These are phyloP conservation scores for Logfia minima DNA, from an alignment of 129 eudicot genomes.

Conservation along the genomic window DNA sequence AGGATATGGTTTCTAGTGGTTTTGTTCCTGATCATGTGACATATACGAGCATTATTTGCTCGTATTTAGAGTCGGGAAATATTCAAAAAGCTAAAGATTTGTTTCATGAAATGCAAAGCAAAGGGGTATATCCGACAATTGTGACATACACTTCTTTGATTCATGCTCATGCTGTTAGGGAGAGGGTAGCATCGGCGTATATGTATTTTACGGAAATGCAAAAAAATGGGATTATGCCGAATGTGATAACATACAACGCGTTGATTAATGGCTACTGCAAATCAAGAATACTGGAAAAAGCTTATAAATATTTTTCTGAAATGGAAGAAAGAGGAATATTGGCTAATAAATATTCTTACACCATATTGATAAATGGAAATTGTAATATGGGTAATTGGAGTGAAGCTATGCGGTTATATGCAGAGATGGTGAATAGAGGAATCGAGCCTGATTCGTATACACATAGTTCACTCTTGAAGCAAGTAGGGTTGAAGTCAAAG, in stretches of 20 bases:
- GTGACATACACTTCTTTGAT: slow-evolving; percentile 63
- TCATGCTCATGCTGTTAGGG: slow-evolving; percentile 47
- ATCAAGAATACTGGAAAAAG: slow-evolving; percentile 43
- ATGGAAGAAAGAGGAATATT: slow-evolving; percentile 48
- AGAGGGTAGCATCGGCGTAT: slow-evolving; percentile 53
- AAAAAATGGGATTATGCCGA: slow-evolving; percentile 50
- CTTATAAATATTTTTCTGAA: slow-evolving; percentile 47
- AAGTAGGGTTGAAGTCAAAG: slow-evolving; percentile 40
- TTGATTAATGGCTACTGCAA: slow-evolving; percentile 60
- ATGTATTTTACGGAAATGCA: slow-evolving; percentile 56
- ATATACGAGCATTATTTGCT: slow-evolving; percentile 62
- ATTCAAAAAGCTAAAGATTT: slow-evolving; percentile 50
- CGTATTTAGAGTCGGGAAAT: slow-evolving; percentile 47
- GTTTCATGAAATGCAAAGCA: slow-evolving; percentile 50
- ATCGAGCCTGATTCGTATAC: slow-evolving; percentile 63
- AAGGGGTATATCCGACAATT: slow-evolving; percentile 55
- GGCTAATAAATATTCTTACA: slow-evolving; percentile 58
- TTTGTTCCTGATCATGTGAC: slow-evolving; percentile 62
- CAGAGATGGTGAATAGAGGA: slow-evolving; percentile 58
- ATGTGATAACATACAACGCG: slow-evolving; percentile 62
- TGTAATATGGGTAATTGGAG: slow-evolving; percentile 50
- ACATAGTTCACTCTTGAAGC: slow-evolving; percentile 55
- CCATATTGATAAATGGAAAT: slow-evolving; percentile 55
- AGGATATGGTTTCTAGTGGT: slow-evolving; percentile 46
- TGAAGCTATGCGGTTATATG: slow-evolving; percentile 55